phyloP scores from a whole-genome alignment of 2,329 filamentous ascomycete species.

The Fusarium camptoceras region DNA sequence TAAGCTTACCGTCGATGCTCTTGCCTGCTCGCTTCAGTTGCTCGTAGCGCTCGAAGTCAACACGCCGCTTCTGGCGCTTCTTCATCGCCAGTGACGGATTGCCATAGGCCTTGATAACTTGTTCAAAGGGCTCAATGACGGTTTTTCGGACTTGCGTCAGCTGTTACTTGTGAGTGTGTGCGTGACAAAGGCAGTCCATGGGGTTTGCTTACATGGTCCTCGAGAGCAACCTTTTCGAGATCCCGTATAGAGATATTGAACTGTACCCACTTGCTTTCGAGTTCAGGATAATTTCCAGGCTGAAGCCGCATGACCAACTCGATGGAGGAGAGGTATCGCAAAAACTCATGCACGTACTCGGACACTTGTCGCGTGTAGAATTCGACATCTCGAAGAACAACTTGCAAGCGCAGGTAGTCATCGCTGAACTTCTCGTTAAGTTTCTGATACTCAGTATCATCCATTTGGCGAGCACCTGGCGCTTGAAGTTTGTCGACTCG shows the following conservation, averaged over 20 bases:
- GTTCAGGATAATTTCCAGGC: conserved; percentile 80
- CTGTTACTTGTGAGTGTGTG: conserved; percentile 48
- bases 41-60: conserved; percentile 87
- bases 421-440: conserved; percentile 89
- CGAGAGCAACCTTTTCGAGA: conserved; percentile 83
- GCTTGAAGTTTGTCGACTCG: conserved; percentile 86
- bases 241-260: conserved; percentile 91
- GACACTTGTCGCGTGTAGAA: conserved; percentile 87
- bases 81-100: conserved; percentile 91
- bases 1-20: conserved; percentile 86
- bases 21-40: conserved; percentile 83
- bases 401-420: conserved; percentile 90
- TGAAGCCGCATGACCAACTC: conserved; percentile 81
- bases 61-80: conserved; percentile 91
- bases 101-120: conserved; percentile 81
- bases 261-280: conserved; percentile 94
- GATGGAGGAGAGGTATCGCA: conserved; percentile 83
- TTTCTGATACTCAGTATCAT: conserved; percentile 84
- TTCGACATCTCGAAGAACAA: conserved; percentile 93
- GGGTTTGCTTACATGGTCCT: conserved; percentile 77
- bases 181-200: neutral
- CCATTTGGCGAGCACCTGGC: conserved; percentile 69
- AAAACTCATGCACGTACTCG: conserved; percentile 82
- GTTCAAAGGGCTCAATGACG: conserved; percentile 86
- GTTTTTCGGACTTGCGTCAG: conserved; percentile 77